Conservation (phyloP, 2,329 filamentous ascomycete species). For the Aspergillus viridinutans region DNA sequence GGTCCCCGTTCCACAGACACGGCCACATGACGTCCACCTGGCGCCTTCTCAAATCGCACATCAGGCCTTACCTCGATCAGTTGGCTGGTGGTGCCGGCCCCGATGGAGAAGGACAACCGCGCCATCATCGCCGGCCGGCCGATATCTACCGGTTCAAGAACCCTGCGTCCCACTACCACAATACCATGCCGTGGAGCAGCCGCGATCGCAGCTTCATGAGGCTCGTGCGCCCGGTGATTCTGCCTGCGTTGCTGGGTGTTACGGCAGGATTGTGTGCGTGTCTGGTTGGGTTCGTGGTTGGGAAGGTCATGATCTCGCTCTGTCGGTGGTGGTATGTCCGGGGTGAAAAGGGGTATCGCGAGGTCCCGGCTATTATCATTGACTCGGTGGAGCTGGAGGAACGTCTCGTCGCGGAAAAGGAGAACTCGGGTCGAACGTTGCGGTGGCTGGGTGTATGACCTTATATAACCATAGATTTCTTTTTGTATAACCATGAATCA, state of each 20-base stretch:
- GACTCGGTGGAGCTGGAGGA: constrained; percentile 8
- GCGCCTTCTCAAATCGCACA: neutral
- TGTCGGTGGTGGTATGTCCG: constrained; percentile 12
- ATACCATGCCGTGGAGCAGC: constrained; percentile 18
- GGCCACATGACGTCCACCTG: neutral
- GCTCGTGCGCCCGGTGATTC: constrained; percentile 32
- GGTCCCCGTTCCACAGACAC: constrained; percentile 14
- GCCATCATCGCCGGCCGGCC: constrained; percentile 12
- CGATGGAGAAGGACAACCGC: neutral
- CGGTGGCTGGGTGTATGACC: neutral
- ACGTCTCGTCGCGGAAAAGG: constrained; percentile 14
- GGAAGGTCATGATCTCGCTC: constrained; percentile 13
- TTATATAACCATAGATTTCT: neutral
- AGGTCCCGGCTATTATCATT: neutral
- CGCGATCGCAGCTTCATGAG: constrained; percentile 21
- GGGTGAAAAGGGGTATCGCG: constrained; percentile 3
- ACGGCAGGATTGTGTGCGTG: constrained; percentile 35
- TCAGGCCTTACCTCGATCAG: neutral
- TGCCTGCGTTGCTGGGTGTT: constrained; percentile 38
- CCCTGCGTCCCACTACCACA: constrained; percentile 13
- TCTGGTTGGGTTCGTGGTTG: constrained; percentile 36
- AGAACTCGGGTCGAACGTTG: constrained; percentile 3
- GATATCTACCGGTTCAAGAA: constrained; percentile 10
- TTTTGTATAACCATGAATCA: neutral
- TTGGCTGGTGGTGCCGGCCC: neutral